A percentile compares a stretch with the other conserved stretches of the same genome.
These are phyloP conservation scores for Kodamaea suecica DNA, from an alignment of 1,139 yeast species.

Conservation along the genomic window DNA sequence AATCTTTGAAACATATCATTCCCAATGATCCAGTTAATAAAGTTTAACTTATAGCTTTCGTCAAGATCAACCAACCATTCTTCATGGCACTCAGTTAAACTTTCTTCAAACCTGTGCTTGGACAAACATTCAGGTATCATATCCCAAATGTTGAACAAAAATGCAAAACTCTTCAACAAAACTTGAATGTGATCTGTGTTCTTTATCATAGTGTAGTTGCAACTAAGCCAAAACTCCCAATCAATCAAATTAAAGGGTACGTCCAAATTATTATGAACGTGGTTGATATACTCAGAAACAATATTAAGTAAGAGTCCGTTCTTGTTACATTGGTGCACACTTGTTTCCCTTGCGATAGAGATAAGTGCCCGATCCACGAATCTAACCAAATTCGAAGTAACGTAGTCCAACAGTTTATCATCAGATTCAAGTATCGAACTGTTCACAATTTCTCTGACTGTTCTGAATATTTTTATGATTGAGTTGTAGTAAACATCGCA, in stretches of 20 bases:
- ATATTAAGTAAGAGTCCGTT: constrained; percentile 46
- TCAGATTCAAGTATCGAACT: constrained; percentile 17
- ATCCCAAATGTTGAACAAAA: constrained; percentile 74
- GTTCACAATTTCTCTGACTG: constrained; percentile 43
- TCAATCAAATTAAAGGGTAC: constrained; percentile 31
- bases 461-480: constrained; percentile 40
- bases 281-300: constrained; percentile 44
- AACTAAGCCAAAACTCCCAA: constrained; percentile 78
- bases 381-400: constrained; percentile 13
- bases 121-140: constrained; percentile 48
- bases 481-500: constrained; percentile 38
- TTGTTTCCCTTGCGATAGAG: constrained; percentile 38
- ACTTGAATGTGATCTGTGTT: constrained; percentile 61
- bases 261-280: constrained; percentile 25
- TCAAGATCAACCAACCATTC: constrained; percentile 36
- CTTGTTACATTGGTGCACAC: constrained; percentile 44
- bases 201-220: constrained; percentile 54
- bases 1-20: constrained; percentile 49
- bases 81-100: constrained; percentile 2
- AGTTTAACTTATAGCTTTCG: constrained; percentile 42
- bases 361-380: constrained; percentile 34
- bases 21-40: constrained; percentile 55
- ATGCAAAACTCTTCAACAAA: constrained; percentile 60
- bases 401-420: constrained; percentile 6
- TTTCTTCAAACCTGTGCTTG: constrained; percentile 5